Percentiles rank a stretch among this genome's conserved stretches.
Evolutionary conservation across 441 rosid genomes (phyloP).

Genomic region (Populus trichocarpa): DNA sequence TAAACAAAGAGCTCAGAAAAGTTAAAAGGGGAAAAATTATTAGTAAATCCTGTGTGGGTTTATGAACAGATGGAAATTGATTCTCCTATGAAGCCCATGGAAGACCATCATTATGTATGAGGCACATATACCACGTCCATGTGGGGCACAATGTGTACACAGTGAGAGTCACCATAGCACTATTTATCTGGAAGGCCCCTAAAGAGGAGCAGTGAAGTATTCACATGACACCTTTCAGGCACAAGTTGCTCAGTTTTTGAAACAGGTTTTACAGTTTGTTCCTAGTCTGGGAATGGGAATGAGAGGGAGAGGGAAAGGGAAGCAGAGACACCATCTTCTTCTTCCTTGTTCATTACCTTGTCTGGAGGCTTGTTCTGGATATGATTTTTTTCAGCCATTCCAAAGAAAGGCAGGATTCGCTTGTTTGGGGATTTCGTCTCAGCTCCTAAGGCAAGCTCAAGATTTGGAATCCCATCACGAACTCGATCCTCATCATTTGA

Average conservation of each 20-base stretch:
- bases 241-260: constrained; percentile 51
- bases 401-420: constrained; percentile 55
- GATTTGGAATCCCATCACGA: constrained; percentile 60
- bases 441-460: constrained; percentile 91
- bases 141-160: constrained; percentile 27
- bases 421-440: constrained; percentile 47
- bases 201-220: constrained; percentile 67
- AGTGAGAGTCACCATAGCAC: constrained; percentile 18
- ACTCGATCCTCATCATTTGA: constrained; percentile 27
- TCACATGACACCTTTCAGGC: constrained; percentile 58
- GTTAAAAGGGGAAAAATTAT: constrained; percentile 20
- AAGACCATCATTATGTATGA: constrained; percentile 23
- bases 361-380: constrained; percentile 34
- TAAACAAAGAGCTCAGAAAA: constrained; percentile 8
- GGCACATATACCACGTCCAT: constrained; percentile 30
- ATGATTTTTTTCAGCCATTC: constrained; percentile 35
- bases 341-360: constrained; percentile 36
- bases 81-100: constrained; percentile 35
- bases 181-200: constrained; percentile 53
- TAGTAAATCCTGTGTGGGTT: constrained; percentile 33
- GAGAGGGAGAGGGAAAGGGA: constrained; percentile 92
- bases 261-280: constrained; percentile 43
- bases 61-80: constrained; percentile 47
- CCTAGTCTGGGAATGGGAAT: constrained; percentile 54
- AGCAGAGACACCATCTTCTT: constrained; percentile 57